Evolutionary conservation across 352 stramenopile species (phyloP), one percentile per base, ranked within the genome.

Genomic region (Elongisporangium anandrum): DNA sequence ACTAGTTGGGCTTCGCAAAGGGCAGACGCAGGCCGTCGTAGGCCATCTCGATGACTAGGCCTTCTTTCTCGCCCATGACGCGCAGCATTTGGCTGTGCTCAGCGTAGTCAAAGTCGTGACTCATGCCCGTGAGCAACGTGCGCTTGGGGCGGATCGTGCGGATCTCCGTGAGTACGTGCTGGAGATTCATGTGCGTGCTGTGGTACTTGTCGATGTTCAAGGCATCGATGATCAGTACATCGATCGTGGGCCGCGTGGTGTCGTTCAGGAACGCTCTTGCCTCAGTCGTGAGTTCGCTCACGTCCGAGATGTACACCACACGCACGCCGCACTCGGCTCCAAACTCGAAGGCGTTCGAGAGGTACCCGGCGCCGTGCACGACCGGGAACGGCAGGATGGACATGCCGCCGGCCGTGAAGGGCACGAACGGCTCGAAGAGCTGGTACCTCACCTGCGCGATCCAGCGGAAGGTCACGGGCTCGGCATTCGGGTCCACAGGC

Each of bases 251-350:
- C 57, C 77, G 79, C 23, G 49, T 63, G 9, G 52, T 15, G 59
- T 90, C 81, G 24, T 80, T 85, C 13, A 96, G 65, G 61, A 82
- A 79, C 49, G 39, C 60, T 26, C 69, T 68, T 10, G 83, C 75
- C 19, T 92, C 79, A 6, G 78, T 65, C 15, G 82, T 79, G 20
- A 96, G 66, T 26, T 87, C 77, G 38, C 85, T 95, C 66, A 94
- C 80, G 70, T 96, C 88, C 6, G 86, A 95, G 54, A 96, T 92
- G 76, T 96, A 96, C 26, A 94, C 79, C 49, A 96, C 79, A 2
- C 87, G 73, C 10, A 71, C 66, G 16, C 81, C 82, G 54, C 82
- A 64, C 41, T 95, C 85, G 1, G 47, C 47, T 5, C 88, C 88
- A 56, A 95, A 95, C 48, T 92, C 81, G 45, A 95, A 96, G 3